These are phyloP conservation scores for Neurospora sp. DNA, from an alignment of 2,329 filamentous ascomycete species.

Conservation along the genomic window DNA sequence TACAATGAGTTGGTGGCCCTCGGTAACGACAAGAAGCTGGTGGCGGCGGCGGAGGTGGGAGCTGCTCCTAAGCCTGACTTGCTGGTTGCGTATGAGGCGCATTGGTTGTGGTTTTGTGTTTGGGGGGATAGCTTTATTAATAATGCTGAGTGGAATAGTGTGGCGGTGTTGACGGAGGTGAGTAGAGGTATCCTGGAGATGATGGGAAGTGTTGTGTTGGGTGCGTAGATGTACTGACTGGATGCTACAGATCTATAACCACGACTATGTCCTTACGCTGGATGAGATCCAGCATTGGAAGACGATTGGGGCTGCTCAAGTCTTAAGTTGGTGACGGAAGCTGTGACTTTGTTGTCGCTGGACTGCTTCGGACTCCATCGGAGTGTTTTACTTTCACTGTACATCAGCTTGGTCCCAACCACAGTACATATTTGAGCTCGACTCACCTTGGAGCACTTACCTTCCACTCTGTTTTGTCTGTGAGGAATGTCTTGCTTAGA, in stretches of 20 bases:
- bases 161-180: constrained; percentile 29
- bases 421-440: background rate
- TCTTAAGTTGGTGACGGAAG: background rate
- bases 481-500: background rate
- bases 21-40: constrained; percentile 35
- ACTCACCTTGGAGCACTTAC: background rate
- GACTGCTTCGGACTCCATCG: background rate
- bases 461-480: background rate
- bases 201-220: background rate
- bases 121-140: constrained; percentile 36
- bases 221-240: background rate
- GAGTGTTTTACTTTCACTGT: background rate
- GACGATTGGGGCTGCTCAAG: background rate
- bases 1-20: constrained; percentile 34
- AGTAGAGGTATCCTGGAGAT: background rate
- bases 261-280: constrained; percentile 25
- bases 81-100: constrained; percentile 33
- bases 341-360: background rate
- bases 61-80: constrained; percentile 32
- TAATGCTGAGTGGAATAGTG: constrained; percentile 30
- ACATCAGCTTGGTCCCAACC: background rate
- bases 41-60: constrained; percentile 37
- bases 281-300: constrained; percentile 27
- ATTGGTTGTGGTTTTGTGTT: constrained; percentile 39
- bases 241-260: constrained; percentile 20